Base-by-base conservation (phyloP, 2,329 filamentous ascomycete species). In the Cordyceps sp. region DNA sequence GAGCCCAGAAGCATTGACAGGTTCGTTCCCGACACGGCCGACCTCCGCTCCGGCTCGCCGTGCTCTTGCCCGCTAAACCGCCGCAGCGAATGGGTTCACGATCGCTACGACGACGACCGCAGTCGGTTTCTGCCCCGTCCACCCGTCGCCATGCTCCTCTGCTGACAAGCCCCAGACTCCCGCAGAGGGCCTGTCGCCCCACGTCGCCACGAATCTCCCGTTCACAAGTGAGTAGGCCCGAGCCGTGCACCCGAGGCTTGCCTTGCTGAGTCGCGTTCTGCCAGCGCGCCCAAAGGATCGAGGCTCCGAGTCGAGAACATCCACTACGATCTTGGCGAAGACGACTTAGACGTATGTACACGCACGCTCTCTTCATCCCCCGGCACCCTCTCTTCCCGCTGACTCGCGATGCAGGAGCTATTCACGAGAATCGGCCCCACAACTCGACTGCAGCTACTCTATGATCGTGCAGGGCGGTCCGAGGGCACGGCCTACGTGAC, bases 271-370 rank as follows among this genome's bases (percentile, higher is more conserved):
- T 36, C 23, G 33, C 10, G 21, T 8, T 16, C 13, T 18, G 29
- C 22, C 41, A 71, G 71, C 46, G 63, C 69, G 23, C 48, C 58
- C 20, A 57, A 59, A 35, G 74, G 76, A 43, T 64, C 75, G 29
- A 88, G 83, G 55, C 56, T 94, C 42, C 77, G 78, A 41, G 78
- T 93, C 38, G 83, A 92, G 38, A 93, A 93, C 50, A 61, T 94
- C 36, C 86, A 94, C 54, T 94, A 93, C 54, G 86, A 94, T 37
- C 66, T 94, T 39, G 86, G 79, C 10, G 74, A 88, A 53, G 75
- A 78, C 24, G 86, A 93, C 48, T 66, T 93, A 33, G 69, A 80
- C 46, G 84, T 92, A 58, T 35, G 56, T 30, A 9, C 21, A 23
- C 13, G 14, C 24, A 17, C 4, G 18, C 5, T 4, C 9, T 10